Evolutionary conservation across 1,139 yeast genomes (phyloP).

Genomic region (Suhomyces bolitotheri): DNA sequence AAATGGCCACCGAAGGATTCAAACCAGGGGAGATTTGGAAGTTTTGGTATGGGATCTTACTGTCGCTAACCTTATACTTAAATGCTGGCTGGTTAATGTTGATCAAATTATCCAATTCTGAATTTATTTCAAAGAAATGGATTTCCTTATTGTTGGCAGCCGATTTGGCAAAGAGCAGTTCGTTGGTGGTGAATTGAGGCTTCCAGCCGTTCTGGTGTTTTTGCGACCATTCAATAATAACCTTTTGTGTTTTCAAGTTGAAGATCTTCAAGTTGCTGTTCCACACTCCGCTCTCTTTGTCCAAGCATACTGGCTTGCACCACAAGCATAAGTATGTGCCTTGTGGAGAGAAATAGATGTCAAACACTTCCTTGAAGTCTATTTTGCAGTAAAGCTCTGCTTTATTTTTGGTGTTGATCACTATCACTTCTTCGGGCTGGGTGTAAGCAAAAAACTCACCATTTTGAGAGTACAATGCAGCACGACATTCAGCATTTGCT

Average conservation of each 20-base stretch:
- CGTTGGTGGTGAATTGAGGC: constrained; percentile 83
- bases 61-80: constrained; percentile 62
- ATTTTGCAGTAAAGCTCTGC: constrained; percentile 42
- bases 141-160: constrained; percentile 59
- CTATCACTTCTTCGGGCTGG: constrained; percentile 55
- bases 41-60: constrained; percentile 53
- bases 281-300: constrained; percentile 67
- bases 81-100: constrained; percentile 56
- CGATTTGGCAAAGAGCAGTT: constrained; percentile 66
- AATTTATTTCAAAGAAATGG: constrained; percentile 63
- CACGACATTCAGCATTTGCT: constrained; percentile 41
- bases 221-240: constrained; percentile 68
- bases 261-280: constrained; percentile 76
- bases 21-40: constrained; percentile 79
- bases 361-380: constrained; percentile 66
- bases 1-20: constrained; percentile 89
- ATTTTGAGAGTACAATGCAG: constrained; percentile 51
- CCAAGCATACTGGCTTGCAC: constrained; percentile 76
- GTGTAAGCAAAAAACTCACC: constrained; percentile 61
- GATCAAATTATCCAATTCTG: constrained; percentile 42
- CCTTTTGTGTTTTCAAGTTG: constrained; percentile 49
- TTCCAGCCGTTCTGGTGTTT: constrained; percentile 90
- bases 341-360: constrained; percentile 80
- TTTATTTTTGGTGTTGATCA: constrained; percentile 52
- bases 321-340: constrained; percentile 87